Evolutionary conservation across 768 basidiomycete genomes (phyloP), one percentile per base, ranked within the genome.

Genomic region (Mycena haematopus): DNA sequence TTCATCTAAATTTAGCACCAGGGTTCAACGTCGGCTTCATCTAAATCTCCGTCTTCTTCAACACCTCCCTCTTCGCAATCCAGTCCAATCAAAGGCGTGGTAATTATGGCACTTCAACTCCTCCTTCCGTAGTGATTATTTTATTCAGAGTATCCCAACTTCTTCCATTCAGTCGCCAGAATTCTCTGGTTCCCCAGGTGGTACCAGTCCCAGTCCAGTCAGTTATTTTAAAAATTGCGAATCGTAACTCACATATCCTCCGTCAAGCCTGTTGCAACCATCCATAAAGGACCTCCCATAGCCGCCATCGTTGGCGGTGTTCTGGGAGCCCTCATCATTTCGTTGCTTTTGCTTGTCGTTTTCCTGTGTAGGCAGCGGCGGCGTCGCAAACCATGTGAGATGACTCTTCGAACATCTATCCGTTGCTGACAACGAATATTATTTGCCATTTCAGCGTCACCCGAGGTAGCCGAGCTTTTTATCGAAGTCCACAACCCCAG

Each of bases 221-320:
- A 11, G n/a, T 35, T 11, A 11, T 7, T n/a, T 19, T 7, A n/a
- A 13, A 2, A 40, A 5, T 8, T 21, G 5, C 13, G 17, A 45
- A 31, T 36, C n/a, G 15, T 8, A 15, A 47, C 9, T 21, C 3
- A 33, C 0, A 47, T 1, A 24, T 11, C 22, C 35, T 51, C 6
- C 9, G 50, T 38, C 11, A 19, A 42, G 40, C n/a, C 40, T 42
- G 19, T 10, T 7, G 40, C 19, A 3, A 19, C 40, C 17, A 42
- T 7, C 10, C 17, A n/a, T 10, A 42, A 42, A 5, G 19, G n/a
- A 0, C 10, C 40, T 6, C 40, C 19, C 40, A 42, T n/a, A 42
- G 40, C 40, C 17, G 40, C 40, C 40, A 66, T 66, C 33, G 47
- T 66, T 6, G 65, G 65, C 38, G 57, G 47, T 15, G 38, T 66